A percentile compares a stretch with the other conserved stretches of the same genome.
Conservation (phyloP, 2,329 filamentous ascomycete genomes). For the Aspergillus hiratsukae region DNA sequence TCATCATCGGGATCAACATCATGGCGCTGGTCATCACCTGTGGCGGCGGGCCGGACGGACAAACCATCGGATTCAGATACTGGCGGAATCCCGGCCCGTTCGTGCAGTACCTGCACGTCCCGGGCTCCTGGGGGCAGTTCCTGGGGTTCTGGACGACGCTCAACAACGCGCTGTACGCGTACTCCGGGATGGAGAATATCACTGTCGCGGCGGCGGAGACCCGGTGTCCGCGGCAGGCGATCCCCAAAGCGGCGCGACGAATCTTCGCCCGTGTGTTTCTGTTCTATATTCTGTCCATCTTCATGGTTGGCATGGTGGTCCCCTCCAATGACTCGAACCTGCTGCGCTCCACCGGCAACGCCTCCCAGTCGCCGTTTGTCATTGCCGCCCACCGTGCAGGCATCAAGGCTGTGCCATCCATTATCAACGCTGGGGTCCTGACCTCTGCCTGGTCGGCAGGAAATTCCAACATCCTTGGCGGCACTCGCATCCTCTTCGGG, state of each 20-base stretch:
- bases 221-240: neutral
- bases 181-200: conserved; percentile 40
- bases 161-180: conserved; percentile 20
- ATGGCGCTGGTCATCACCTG: neutral
- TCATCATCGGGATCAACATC: neutral
- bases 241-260: neutral
- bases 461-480: neutral
- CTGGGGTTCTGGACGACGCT: conserved; percentile 38
- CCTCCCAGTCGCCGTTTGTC: neutral
- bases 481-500: conserved; percentile 1
- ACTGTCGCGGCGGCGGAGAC: neutral
- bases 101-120: conserved; percentile 32
- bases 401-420: neutral
- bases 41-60: neutral
- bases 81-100: neutral
- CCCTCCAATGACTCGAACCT: neutral
- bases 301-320: neutral
- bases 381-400: neutral
- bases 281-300: neutral
- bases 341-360: neutral
- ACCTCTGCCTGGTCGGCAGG: neutral
- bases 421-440: neutral
- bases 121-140: conserved; percentile 42
- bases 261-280: neutral
- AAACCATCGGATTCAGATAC: neutral